These are phyloP conservation scores for Kuraishia ogatae DNA, from an alignment of 805 yeast species.

Conservation along the genomic window DNA sequence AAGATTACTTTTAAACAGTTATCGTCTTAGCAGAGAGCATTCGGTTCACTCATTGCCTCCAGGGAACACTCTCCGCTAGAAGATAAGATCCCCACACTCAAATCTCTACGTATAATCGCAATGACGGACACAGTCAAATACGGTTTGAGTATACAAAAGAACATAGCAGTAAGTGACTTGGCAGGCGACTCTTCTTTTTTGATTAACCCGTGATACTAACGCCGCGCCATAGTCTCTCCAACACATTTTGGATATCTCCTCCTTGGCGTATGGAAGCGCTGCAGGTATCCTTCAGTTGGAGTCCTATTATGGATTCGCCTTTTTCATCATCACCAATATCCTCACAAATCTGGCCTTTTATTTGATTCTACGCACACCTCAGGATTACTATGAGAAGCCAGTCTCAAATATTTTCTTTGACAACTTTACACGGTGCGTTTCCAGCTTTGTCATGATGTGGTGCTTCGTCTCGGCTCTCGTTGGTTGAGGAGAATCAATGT, in stretches of 20 bases:
- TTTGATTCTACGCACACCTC: constrained; percentile 20
- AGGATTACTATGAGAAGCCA: constrained; percentile 29
- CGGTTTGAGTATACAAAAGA: constrained; percentile 8
- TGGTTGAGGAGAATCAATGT: background rate
- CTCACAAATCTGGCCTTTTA: constrained; percentile 24
- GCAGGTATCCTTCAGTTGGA: constrained; percentile 49
- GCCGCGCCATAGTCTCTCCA: constrained; percentile 6
- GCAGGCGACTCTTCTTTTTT: background rate
- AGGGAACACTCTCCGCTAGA: no score
- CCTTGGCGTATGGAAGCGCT: constrained; percentile 41
- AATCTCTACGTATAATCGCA: no score
- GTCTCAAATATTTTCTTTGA: constrained; percentile 31
- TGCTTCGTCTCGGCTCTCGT: constrained; percentile 43
- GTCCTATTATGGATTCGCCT: constrained; percentile 36
- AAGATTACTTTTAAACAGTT: no score
- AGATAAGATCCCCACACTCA: no score
- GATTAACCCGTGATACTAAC: background rate
- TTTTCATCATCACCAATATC: constrained; percentile 29
- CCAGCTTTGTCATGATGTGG: constrained; percentile 52
- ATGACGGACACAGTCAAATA: background rate
- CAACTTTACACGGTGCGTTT: constrained; percentile 36
- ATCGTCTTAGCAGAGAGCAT: no score
- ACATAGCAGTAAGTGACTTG: background rate
- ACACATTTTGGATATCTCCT: constrained; percentile 34
- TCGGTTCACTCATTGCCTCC: no score